Conservation (phyloP, 2,329 filamentous ascomycete species). For the Capronia epimyces region DNA sequence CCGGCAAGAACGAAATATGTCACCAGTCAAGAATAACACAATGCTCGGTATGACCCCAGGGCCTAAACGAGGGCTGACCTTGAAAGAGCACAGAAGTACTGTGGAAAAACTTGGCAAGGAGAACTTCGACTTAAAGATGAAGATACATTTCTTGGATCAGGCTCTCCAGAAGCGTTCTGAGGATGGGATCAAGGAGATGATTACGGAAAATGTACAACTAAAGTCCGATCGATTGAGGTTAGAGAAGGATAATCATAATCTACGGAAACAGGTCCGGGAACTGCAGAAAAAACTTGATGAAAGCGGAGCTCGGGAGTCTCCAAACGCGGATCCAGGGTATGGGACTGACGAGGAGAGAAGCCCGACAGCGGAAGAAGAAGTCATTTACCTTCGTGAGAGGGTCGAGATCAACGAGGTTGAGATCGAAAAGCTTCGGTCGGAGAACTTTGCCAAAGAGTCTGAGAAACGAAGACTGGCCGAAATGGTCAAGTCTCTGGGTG, state of each 20-base stretch:
- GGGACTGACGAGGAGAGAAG: conserved; percentile 51
- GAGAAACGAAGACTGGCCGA: conserved; percentile 85
- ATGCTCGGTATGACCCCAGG: conserved; percentile 43
- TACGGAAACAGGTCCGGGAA: conserved; percentile 77
- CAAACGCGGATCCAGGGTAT: conserved; percentile 46
- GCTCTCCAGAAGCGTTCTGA: conserved; percentile 88
- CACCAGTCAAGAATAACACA: conserved; percentile 52
- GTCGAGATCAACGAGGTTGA: conserved; percentile 78
- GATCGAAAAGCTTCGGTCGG: conserved; percentile 74
- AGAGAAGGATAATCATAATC: conserved; percentile 81
- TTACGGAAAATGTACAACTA: conserved; percentile 92
- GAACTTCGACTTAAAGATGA: conserved; percentile 95
- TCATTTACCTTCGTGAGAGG: conserved; percentile 75
- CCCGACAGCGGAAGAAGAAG: conserved; percentile 66
- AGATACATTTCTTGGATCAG: conserved; percentile 94
- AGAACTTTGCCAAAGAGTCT: conserved; percentile 70
- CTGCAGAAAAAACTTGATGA: conserved; percentile 71
- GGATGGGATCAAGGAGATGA: conserved; percentile 95
- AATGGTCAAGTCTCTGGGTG: conserved; percentile 62
- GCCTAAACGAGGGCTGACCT: conserved; percentile 63
- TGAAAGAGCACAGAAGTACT: conserved; percentile 96
- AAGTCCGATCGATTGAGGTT: conserved; percentile 84
- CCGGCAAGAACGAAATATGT: conserved; percentile 62
- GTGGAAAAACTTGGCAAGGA: conserved; percentile 96
- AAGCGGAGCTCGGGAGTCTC: conserved; percentile 38